Percentiles rank a stretch among this genome's conserved stretches.
Evolutionary conservation across 345 rosid species (phyloP).

Genomic region (Eucalyptus guilfoylei): DNA sequence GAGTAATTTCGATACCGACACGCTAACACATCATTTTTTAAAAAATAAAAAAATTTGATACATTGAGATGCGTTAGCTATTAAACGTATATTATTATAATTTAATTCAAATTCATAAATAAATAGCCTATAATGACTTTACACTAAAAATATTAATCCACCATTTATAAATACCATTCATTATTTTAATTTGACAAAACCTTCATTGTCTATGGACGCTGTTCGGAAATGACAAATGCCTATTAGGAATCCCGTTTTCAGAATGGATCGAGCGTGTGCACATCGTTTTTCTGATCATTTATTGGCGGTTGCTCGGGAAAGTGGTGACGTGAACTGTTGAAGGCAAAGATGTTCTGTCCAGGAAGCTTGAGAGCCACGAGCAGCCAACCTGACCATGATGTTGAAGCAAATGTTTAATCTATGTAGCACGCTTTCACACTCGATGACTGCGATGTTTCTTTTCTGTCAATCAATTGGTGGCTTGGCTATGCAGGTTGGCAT

Average conservation of each 20-base stretch:
- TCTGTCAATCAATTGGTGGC: neutral
- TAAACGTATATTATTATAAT: too few relatives aligned
- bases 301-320: constrained; percentile 7
- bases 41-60: rapidly evolving
- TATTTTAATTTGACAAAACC: neutral
- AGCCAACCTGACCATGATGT: neutral
- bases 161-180: too few relatives aligned
- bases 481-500: neutral
- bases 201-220: neutral
- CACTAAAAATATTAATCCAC: too few relatives aligned
- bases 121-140: rapidly evolving
- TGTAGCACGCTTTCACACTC: neutral
- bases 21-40: rapidly evolving
- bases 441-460: neutral
- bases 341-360: neutral
- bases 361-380: neutral
- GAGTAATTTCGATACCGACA: rapidly evolving
- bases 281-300: neutral
- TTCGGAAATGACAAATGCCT: neutral
- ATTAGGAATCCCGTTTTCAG: neutral
- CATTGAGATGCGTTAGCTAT: rapidly evolving
- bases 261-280: neutral
- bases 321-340: neutral
- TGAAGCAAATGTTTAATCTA: neutral
- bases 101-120: too few relatives aligned